Conservation (phyloP, 1,284 basidiomycete genomes). For the Leccinum huronense region DNA sequence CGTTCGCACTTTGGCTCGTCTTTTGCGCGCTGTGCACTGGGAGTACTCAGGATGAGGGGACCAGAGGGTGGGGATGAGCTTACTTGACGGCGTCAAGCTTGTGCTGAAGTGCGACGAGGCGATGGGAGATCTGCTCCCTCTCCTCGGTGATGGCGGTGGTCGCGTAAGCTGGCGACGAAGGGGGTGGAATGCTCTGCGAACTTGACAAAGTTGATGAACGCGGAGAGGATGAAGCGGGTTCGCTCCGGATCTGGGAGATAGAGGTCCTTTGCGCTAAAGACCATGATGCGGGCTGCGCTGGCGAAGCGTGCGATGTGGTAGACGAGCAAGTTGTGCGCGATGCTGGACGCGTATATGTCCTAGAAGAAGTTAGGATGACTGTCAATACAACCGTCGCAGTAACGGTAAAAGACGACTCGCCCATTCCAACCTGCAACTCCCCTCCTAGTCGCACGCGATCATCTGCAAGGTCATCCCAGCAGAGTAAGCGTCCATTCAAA, state of each 20-base stretch:
- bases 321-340: constrained; percentile 61
- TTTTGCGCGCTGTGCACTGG: constrained; percentile 63
- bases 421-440: constrained; percentile 73
- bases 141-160: constrained; percentile 56
- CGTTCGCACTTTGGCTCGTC: constrained; percentile 70
- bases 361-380: constrained; percentile 26
- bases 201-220: constrained; percentile 90
- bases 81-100: constrained; percentile 65
- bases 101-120: constrained; percentile 51
- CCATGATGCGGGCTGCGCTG: constrained; percentile 68
- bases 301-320: constrained; percentile 73
- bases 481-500: constrained; percentile 6
- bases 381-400: constrained; percentile 4
- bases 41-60: background rate
- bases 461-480: constrained; percentile 50
- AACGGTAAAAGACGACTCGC: constrained; percentile 40
- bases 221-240: constrained; percentile 73
- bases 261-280: constrained; percentile 77
- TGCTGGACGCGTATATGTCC: constrained; percentile 62
- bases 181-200: constrained; percentile 75
- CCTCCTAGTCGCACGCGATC: constrained; percentile 75
- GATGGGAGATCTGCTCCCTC: constrained; percentile 50
- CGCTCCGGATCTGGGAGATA: constrained; percentile 69
- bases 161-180: constrained; percentile 59
- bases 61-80: constrained; percentile 25